Base-by-base conservation (phyloP, 768 basidiomycete species). In the Termitomyces sp. region DNA sequence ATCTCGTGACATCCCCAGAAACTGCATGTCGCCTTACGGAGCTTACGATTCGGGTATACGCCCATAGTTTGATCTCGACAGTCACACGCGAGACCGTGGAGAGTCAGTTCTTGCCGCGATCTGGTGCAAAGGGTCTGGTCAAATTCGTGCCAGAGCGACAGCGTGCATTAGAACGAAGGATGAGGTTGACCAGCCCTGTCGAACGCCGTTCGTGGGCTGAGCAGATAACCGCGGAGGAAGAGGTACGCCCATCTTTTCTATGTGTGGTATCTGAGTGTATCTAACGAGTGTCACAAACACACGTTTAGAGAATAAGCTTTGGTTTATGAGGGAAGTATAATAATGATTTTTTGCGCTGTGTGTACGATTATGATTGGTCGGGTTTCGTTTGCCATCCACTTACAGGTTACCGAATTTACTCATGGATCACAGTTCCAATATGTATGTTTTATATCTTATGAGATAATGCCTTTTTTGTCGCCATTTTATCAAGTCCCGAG, bases 181-280 rank as follows among this genome's bases (percentile, higher is more conserved):
- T 55, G 59, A 15, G 15, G 16, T 40, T 65, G 59, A 58, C 22
- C 0, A 57, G 62, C 0, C 59, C 65, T 20, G 36, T 66, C 13
- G 33, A 46, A 18, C 53, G 33, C 35, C 56, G 53, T 15, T 66
- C 62, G 35, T 66, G 65, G 65, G 57, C 57, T 9, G 65, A 63
- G 24, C 46, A 42, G 42, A 55, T 66, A 16, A 52, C 44, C 13
- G 48, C 35, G 16, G 53, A 55, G 46, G 60, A 52, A 51, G 45
- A 40, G 58, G 48, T 59, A 39, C 22, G 39, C 12, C 32, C 32
- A n/a, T 22, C 12, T 36, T 36, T 7, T 18, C 12, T 32, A 39
- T 38, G n/a, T 24, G 32, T 40, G 13, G n/a, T 13, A 36, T n/a
- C 28, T 39, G 20, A 54, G 24, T 39, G 16, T 40, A 32, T 42